Percentiles rank a stretch among this genome's conserved stretches.
Evolutionary conservation across 2,329 filamentous ascomycete genomes (phyloP).

Genomic region (Epicoccum sorghinum): DNA sequence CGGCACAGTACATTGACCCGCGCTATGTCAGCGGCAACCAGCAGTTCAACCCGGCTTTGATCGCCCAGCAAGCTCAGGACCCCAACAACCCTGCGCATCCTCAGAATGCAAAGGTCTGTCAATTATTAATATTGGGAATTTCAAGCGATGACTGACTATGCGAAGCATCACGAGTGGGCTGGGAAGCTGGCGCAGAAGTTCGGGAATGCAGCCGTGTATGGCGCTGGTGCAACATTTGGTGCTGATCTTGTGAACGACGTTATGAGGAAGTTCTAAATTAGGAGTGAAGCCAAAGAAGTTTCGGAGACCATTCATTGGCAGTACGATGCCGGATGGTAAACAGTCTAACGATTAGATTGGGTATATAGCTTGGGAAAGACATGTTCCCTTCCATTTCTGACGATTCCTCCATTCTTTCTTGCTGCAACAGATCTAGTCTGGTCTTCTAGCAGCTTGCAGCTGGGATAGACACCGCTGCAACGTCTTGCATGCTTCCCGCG

Average conservation of each 20-base stretch:
- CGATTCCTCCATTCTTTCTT: no score
- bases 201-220: constrained; percentile 26
- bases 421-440: no score
- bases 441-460: no score
- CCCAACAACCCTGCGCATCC: constrained; percentile 27
- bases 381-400: not conserved
- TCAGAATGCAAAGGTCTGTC: constrained; percentile 21
- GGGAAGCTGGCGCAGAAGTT: constrained; percentile 26
- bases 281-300: no score
- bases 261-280: constrained; percentile 25
- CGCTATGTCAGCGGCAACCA: constrained; percentile 20
- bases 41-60: constrained; percentile 25
- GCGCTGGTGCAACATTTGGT: constrained; percentile 28
- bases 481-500: no score
- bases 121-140: no score
- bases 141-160: not conserved
- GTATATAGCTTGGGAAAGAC: constrained; percentile 2
- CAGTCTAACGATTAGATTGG: not conserved
- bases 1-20: constrained; percentile 23
- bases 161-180: constrained; percentile 29
- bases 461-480: no score
- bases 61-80: constrained; percentile 30
- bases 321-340: no score
- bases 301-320: no score
- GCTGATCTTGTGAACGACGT: constrained; percentile 28